Conservation (phyloP, 202 grass and related monocot species). For the Saccharum hybrid region DNA sequence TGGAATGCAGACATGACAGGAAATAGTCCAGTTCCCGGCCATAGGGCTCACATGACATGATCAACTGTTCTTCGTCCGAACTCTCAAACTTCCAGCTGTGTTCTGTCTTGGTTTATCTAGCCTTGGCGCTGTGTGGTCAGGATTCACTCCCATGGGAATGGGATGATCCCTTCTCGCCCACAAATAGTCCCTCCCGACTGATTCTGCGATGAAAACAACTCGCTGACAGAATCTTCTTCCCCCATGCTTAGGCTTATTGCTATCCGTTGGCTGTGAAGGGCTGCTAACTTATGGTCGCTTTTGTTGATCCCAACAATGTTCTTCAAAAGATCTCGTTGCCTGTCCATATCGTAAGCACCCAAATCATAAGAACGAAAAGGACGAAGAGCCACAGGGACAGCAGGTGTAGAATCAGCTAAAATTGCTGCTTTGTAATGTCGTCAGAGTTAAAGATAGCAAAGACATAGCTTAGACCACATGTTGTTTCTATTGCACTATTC, state of each 20-base stretch:
- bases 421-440: slow-evolving; percentile 76
- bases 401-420: slow-evolving; percentile 79
- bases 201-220: slow-evolving; percentile 1
- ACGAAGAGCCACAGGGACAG: slow-evolving; percentile 68
- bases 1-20: too few relatives aligned
- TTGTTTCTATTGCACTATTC: slow-evolving; percentile 15
- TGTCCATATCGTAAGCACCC: slow-evolving; percentile 29
- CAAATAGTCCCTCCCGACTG: background rate
- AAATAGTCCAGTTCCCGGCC: background rate
- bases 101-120: slow-evolving; percentile 28
- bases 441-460: slow-evolving; percentile 60
- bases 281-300: slow-evolving; percentile 62
- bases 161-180: slow-evolving; percentile 40
- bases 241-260: slow-evolving; percentile 37
- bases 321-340: slow-evolving; percentile 88
- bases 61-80: slow-evolving; percentile 67
- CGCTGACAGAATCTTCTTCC: slow-evolving; percentile 37
- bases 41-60: background rate
- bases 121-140: slow-evolving; percentile 36
- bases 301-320: slow-evolving; percentile 84
- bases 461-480: background rate
- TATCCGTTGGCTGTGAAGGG: slow-evolving; percentile 39
- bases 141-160: slow-evolving; percentile 28
- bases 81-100: slow-evolving; percentile 65
- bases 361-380: background rate